Evolutionary conservation across 148 eudicot genomes (phyloP).

Genomic region (Rheum nobile): DNA sequence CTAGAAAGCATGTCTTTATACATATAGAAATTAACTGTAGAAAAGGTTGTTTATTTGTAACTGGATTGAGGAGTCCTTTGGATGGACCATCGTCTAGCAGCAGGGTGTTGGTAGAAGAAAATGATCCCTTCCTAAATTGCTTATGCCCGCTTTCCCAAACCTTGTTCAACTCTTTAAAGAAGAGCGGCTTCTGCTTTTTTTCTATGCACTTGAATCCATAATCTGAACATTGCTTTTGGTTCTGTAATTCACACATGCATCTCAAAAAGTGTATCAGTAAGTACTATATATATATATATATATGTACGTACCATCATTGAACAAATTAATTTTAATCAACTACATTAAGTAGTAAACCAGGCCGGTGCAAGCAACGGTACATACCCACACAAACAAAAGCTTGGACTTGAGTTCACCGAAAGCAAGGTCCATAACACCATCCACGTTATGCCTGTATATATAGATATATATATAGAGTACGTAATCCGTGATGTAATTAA

Average conservation of each 20-base stretch:
- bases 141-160: constrained; percentile 15
- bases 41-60: neutral
- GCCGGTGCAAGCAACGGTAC: no score
- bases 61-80: constrained; percentile 32
- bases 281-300: no score
- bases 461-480: no score
- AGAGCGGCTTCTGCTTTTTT: constrained; percentile 27
- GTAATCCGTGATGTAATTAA: no score
- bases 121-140: neutral
- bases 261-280: no score
- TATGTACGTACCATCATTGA: no score
- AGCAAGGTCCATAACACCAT: neutral
- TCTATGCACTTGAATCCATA: constrained; percentile 20
- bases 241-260: no score
- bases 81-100: constrained; percentile 34
- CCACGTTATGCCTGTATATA: neutral
- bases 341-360: no score
- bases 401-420: neutral
- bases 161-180: constrained; percentile 26
- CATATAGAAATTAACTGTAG: neutral
- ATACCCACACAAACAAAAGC: neutral
- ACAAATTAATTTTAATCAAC: no score
- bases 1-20: neutral
- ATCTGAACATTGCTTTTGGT: constrained; percentile 25
- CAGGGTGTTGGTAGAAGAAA: constrained; percentile 26